Evolutionary conservation across 106 monocot species (phyloP).

Genomic region (Dendrobium huoshanense): DNA sequence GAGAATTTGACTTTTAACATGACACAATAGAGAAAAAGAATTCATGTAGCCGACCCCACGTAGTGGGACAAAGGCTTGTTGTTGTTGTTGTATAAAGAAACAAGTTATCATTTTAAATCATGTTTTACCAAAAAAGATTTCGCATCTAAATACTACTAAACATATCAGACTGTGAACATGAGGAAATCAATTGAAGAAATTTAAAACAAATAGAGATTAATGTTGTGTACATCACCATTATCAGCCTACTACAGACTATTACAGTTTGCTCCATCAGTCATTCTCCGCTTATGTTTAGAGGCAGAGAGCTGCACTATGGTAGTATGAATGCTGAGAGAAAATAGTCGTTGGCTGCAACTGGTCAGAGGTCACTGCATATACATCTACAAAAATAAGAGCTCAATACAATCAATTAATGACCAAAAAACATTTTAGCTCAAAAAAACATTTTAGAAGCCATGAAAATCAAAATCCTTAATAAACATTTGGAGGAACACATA

Average conservation of each 20-base stretch:
- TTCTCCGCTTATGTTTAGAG: background rate
- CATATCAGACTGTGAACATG: no score
- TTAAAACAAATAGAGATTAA: background rate
- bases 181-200: background rate
- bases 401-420: conserved; percentile 12
- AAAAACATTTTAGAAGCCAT: background rate
- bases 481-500: background rate
- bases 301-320: background rate
- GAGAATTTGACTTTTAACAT: no score
- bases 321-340: background rate
- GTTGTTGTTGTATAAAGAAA: no score
- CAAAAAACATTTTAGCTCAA: background rate
- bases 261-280: background rate
- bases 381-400: background rate
- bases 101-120: no score
- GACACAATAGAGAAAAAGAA: no score
- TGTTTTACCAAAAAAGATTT: no score
- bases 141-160: no score
- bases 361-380: background rate
- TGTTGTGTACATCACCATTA: background rate
- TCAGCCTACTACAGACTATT: background rate
- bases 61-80: no score
- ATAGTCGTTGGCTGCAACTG: background rate
- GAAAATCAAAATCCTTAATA: background rate
- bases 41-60: no score